Evolutionary conservation across 2,329 filamentous ascomycete genomes (phyloP).

Genomic region (Fusarium sp.): DNA sequence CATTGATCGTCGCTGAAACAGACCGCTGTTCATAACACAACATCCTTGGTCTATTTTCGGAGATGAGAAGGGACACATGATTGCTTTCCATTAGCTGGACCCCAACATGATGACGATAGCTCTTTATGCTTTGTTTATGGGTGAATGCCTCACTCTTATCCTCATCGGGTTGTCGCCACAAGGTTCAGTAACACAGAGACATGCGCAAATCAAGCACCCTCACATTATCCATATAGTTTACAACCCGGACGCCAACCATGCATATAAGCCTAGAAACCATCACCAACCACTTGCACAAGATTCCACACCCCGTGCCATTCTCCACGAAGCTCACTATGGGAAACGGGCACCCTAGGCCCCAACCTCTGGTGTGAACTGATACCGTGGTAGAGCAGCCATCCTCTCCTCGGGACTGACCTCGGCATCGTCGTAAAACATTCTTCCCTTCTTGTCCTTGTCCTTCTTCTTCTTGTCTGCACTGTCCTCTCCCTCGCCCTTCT

Average conservation of each 20-base stretch:
- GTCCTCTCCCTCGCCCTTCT: slow-evolving; percentile 53
- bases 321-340: neutral
- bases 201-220: slow-evolving; percentile 28
- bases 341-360: slow-evolving; percentile 25
- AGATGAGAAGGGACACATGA: neutral
- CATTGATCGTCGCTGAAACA: neutral
- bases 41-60: neutral
- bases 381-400: slow-evolving; percentile 82
- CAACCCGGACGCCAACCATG: slow-evolving; percentile 43
- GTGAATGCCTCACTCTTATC: neutral
- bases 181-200: neutral
- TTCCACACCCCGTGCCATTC: neutral
- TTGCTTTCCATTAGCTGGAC: neutral
- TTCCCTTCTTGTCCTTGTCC: slow-evolving; percentile 73
- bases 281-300: slow-evolving; percentile 5
- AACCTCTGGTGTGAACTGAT: slow-evolving; percentile 64
- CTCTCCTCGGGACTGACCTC: slow-evolving; percentile 88
- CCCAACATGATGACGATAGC: neutral
- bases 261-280: slow-evolving; percentile 27
- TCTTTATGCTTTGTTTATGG: neutral
- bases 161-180: neutral
- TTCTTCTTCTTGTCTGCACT: slow-evolving; percentile 71
- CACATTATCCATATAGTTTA: slow-evolving; percentile 41
- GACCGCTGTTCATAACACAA: neutral
- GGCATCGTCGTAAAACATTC: slow-evolving; percentile 85